These are phyloP conservation scores for Colletotrichum sp. DNA, from an alignment of 2,329 filamentous ascomycete genomes.

Conservation along the genomic window DNA sequence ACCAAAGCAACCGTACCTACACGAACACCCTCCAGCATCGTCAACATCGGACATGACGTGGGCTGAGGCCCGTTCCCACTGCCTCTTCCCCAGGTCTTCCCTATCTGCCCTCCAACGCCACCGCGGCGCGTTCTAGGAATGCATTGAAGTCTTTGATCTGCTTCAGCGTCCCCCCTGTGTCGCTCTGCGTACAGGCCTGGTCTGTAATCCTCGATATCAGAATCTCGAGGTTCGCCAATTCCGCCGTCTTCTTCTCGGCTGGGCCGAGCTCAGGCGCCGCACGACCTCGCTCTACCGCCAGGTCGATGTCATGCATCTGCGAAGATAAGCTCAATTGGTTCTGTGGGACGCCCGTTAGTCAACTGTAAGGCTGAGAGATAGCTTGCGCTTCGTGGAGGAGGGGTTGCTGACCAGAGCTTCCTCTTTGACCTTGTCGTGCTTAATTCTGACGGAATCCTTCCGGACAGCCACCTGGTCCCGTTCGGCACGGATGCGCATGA, in stretches of 20 bases:
- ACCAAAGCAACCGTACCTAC: neutral
- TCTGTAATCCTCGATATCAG: slow-evolving; percentile 59
- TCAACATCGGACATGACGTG: neutral
- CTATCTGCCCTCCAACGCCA: slow-evolving; percentile 51
- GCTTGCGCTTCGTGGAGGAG: neutral
- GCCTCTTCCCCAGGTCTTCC: neutral
- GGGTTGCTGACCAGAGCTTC: slow-evolving; percentile 51
- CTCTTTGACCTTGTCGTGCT: slow-evolving; percentile 60
- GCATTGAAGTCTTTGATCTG: slow-evolving; percentile 67
- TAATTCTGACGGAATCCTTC: slow-evolving; percentile 67
- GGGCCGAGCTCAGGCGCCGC: slow-evolving; percentile 51
- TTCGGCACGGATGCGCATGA: slow-evolving; percentile 63
- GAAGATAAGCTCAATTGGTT: slow-evolving; percentile 60
- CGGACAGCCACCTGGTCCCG: slow-evolving; percentile 65
- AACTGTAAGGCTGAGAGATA: neutral
- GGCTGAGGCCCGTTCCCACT: neutral
- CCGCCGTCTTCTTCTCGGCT: slow-evolving; percentile 52
- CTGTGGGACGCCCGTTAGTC: slow-evolving; percentile 25
- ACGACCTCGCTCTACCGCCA: slow-evolving; percentile 57
- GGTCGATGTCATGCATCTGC: slow-evolving; percentile 66
- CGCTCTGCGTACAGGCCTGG: slow-evolving; percentile 54
- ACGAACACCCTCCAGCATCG: neutral
- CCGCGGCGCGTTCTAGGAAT: slow-evolving; percentile 65
- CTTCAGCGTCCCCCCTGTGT: slow-evolving; percentile 57
- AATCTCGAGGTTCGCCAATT: slow-evolving; percentile 63